Evolutionary conservation across 2,329 filamentous ascomycete genomes (phyloP).

Genomic region (Aspergillus pseudonomiae): DNA sequence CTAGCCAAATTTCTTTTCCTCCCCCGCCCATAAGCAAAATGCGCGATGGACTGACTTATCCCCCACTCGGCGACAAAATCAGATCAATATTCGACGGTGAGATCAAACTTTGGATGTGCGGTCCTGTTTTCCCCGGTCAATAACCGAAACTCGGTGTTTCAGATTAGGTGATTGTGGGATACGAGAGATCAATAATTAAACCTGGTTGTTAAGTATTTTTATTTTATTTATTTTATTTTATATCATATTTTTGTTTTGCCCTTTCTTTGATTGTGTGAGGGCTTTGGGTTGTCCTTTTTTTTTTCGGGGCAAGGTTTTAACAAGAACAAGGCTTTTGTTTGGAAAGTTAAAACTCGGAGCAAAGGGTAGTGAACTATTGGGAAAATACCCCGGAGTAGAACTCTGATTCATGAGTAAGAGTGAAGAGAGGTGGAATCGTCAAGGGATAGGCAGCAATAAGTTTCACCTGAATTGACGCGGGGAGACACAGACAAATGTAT

Average conservation of each 20-base stretch:
- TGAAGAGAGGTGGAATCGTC: background rate
- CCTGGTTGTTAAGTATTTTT: background rate
- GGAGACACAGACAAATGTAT: background rate
- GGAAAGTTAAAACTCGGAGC: background rate
- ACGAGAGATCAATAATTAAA: background rate
- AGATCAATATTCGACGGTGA: background rate
- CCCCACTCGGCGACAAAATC: background rate
- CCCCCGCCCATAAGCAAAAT: background rate
- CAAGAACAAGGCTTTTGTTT: background rate
- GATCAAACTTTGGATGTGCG: background rate
- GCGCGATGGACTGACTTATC: background rate
- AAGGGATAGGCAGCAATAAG: background rate
- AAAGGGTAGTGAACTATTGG: background rate
- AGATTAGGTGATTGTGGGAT: background rate
- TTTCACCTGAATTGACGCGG: background rate
- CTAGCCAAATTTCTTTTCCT: background rate
- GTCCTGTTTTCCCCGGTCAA: conserved; percentile 1
- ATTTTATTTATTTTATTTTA: background rate
- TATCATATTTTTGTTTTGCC: background rate
- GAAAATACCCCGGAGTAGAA: background rate
- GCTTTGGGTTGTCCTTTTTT: background rate
- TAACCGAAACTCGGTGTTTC: conserved; percentile 5
- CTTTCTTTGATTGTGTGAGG: background rate
- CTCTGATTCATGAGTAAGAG: background rate
- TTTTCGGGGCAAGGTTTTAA: background rate